Evolutionary conservation across 2,329 filamentous ascomycete genomes (phyloP), one percentile per base, ranked within the genome.

Genomic region (Paraconiothyrium sp.): DNA sequence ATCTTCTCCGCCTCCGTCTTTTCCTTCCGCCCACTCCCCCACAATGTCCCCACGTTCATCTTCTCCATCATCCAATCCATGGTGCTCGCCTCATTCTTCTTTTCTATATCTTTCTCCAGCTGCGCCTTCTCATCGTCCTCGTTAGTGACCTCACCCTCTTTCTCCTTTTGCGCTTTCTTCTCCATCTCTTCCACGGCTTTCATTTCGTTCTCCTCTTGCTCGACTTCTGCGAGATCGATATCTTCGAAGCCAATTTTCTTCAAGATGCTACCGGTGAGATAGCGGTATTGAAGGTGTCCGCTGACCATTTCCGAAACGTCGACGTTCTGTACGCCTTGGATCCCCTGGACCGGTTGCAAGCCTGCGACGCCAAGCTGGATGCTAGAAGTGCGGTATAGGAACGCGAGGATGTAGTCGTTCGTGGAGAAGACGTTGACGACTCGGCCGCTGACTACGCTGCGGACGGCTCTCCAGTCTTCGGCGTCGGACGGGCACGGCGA

Each of bases 391-490:
- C 94, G 89, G 76, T 97, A 97, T 20, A 97, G 82, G 74, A 97
- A 94, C 0, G 89, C 93, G 1, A 97, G 87, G 35, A 97, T 89
- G 72, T 92, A 92, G 78, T 97, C 94, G 62, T 95, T 94, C 56
- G 90, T 88, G 1, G 92, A 94, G 79, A 90, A 97, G 9, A 94
- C 92, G 69, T 97, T 97, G 69, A 97, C 90, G 8, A 97, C 84
- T 60, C 91, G 87, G 2, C 94, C 93, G 1, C 90, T 88, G 0
- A 97, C 93, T 0, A 94, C 92, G 48, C 87, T 88, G 34, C 92
- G 88, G 67, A 97, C 88, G 41, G 87, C 83, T 48, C 89, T 86
- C 94, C 94, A 97, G 67, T 93, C 88, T 1, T 84, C 84, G 0
- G 86, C 79, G 48, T 90, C 86, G 0, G 90, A 92, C 0, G 94